Conservation (phyloP, 2,329 filamentous ascomycete genomes). For the Exophiala bonariae region DNA sequence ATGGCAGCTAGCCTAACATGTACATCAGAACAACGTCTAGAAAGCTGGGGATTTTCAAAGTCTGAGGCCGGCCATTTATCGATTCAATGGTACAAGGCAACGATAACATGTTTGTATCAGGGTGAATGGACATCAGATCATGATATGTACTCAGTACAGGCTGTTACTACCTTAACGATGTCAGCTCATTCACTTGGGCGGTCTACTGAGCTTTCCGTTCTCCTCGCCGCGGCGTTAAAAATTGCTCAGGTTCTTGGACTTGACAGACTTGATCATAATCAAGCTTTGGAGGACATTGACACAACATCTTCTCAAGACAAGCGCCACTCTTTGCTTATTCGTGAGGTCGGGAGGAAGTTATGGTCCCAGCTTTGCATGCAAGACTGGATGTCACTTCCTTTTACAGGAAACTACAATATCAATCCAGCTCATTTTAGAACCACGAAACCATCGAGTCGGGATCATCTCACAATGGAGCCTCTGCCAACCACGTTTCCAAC, state of each 20-base stretch:
- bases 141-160: constrained; percentile 46
- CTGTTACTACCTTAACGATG: constrained; percentile 50
- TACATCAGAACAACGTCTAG: constrained; percentile 10
- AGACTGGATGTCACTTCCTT: constrained; percentile 45
- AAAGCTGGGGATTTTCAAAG: constrained; percentile 47
- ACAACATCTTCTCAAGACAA: constrained; percentile 11
- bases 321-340: constrained; percentile 10
- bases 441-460: constrained; percentile 34
- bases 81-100: constrained; percentile 48
- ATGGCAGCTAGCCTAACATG: constrained; percentile 25
- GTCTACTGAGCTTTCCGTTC: constrained; percentile 48
- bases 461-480: constrained; percentile 35
- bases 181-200: constrained; percentile 51
- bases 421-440: constrained; percentile 38
- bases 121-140: constrained; percentile 48
- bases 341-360: constrained; percentile 38
- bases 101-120: constrained; percentile 46
- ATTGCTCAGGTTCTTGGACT: constrained; percentile 51
- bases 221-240: constrained; percentile 46
- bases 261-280: constrained; percentile 37
- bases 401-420: constrained; percentile 39
- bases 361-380: constrained; percentile 42
- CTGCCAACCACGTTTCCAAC: constrained; percentile 30
- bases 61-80: constrained; percentile 44
- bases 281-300: constrained; percentile 13